These are phyloP conservation scores for Suillus hirtellus DNA, from an alignment of 768 basidiomycete genomes.

Conservation along the genomic window DNA sequence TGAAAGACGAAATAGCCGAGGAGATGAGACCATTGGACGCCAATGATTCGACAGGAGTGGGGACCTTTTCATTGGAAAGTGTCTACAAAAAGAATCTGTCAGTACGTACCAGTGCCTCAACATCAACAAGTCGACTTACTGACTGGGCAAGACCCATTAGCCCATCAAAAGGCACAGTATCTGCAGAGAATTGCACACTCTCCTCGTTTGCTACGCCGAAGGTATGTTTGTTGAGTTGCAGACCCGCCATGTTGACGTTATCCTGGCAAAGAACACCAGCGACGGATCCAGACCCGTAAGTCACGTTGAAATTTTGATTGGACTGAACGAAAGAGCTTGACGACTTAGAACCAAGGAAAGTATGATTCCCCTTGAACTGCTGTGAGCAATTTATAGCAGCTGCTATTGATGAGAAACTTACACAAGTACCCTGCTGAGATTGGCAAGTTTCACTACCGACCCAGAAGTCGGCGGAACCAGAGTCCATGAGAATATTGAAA, in stretches of 20 bases:
- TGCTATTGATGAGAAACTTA: slow-evolving; percentile 25
- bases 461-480: slow-evolving; percentile 70
- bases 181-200: slow-evolving; percentile 57
- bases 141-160: slow-evolving; percentile 79
- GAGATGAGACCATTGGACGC: slow-evolving; percentile 55
- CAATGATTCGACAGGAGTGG: slow-evolving; percentile 74
- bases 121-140: slow-evolving; percentile 38
- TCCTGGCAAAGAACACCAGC: slow-evolving; percentile 64
- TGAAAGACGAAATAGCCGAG: slow-evolving; percentile 74
- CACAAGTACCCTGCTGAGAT: slow-evolving; percentile 42
- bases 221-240: slow-evolving; percentile 54
- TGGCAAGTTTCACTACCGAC: slow-evolving; percentile 57
- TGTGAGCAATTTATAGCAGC: slow-evolving; percentile 17
- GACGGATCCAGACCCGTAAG: slow-evolving; percentile 73
- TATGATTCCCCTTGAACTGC: slow-evolving; percentile 55
- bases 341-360: slow-evolving; percentile 59
- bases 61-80: slow-evolving; percentile 63
- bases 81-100: slow-evolving; percentile 31
- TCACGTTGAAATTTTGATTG: slow-evolving; percentile 52
- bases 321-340: slow-evolving; percentile 65
- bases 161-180: slow-evolving; percentile 61
- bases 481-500: slow-evolving; percentile 67
- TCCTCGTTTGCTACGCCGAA: slow-evolving; percentile 70
- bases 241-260: slow-evolving; percentile 61
- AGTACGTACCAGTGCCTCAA: neutral